These are phyloP conservation scores for Alternaria gaisen DNA, from an alignment of 2,329 filamentous ascomycete genomes.

Conservation along the genomic window DNA sequence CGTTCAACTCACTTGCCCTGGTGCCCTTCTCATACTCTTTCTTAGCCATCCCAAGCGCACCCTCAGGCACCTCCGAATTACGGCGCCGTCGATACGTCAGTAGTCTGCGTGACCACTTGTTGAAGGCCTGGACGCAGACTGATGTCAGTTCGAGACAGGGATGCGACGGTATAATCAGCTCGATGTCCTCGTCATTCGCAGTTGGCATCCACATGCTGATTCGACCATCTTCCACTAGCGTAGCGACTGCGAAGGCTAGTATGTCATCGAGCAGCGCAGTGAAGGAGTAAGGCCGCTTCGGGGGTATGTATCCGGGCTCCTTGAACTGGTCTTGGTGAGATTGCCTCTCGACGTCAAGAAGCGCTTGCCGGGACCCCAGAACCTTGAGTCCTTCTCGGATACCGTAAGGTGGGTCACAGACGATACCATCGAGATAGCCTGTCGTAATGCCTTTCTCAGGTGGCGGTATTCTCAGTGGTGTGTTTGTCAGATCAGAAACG, in stretches of 20 bases:
- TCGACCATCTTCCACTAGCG: conserved; percentile 79
- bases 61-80: conserved; percentile 61
- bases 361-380: conserved; percentile 73
- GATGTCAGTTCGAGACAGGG: conserved; percentile 76
- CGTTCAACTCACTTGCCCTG: conserved; percentile 72
- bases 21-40: conserved; percentile 54
- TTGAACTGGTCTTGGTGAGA: conserved; percentile 40
- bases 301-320: conserved; percentile 73
- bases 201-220: conserved; percentile 98
- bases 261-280: conserved; percentile 90
- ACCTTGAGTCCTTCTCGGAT: conserved; percentile 92
- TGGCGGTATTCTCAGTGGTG: conserved; percentile 65
- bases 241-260: conserved; percentile 78
- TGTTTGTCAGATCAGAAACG: conserved; percentile 86
- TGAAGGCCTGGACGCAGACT: conserved; percentile 86
- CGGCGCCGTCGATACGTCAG: conserved; percentile 82
- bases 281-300: conserved; percentile 93
- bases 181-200: conserved; percentile 67
- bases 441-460: conserved; percentile 18
- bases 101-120: conserved; percentile 89
- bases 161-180: conserved; percentile 80
- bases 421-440: conserved; percentile 82
- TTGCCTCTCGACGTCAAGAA: conserved; percentile 33
- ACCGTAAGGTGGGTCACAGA: conserved; percentile 96
- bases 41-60: conserved; percentile 29